These are phyloP conservation scores for Epichloe brachyelytri DNA, from an alignment of 2,329 filamentous ascomycete species.

Conservation along the genomic window DNA sequence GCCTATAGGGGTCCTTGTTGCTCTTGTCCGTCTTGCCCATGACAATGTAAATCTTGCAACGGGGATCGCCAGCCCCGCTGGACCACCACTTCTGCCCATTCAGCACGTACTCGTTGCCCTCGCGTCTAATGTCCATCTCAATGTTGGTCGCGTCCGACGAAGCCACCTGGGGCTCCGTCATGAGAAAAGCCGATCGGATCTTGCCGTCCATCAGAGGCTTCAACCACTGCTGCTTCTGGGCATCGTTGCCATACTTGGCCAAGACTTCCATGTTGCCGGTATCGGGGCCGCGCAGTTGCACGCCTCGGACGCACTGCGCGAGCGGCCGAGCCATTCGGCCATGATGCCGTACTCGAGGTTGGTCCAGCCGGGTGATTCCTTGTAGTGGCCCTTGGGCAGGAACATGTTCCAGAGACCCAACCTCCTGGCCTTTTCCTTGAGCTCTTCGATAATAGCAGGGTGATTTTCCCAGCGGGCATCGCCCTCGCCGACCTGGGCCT, in stretches of 20 bases:
- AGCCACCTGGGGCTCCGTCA: constrained; percentile 85
- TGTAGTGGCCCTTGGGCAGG: constrained; percentile 87
- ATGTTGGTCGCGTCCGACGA: constrained; percentile 92
- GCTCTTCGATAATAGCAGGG: constrained; percentile 71
- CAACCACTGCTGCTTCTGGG: constrained; percentile 76
- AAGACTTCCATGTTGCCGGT: constrained; percentile 94
- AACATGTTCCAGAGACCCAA: constrained; percentile 98
- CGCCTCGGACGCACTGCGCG: constrained; percentile 68
- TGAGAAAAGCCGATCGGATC: constrained; percentile 82
- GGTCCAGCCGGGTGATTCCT: constrained; percentile 83
- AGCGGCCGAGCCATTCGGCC: constrained; percentile 91
- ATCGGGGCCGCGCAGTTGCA: constrained; percentile 81
- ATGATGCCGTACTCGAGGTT: constrained; percentile 97
- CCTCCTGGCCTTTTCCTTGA: constrained; percentile 71
- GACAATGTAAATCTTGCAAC: constrained; percentile 88
- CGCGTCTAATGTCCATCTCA: constrained; percentile 64
- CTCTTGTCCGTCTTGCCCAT: constrained; percentile 83
- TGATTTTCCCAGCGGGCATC: constrained; percentile 67
- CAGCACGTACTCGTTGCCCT: constrained; percentile 80
- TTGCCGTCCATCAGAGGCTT: constrained; percentile 68
- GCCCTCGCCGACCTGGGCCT: constrained; percentile 67
- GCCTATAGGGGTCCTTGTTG: constrained; percentile 67
- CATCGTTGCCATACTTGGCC: constrained; percentile 78
- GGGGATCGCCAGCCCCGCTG: constrained; percentile 81
- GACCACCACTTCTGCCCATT: constrained; percentile 99